A percentile compares a stretch with the other conserved stretches of the same genome.
Evolutionary conservation across 129 eudicot genomes (phyloP).

Genomic region (Artemisia tridentata): DNA sequence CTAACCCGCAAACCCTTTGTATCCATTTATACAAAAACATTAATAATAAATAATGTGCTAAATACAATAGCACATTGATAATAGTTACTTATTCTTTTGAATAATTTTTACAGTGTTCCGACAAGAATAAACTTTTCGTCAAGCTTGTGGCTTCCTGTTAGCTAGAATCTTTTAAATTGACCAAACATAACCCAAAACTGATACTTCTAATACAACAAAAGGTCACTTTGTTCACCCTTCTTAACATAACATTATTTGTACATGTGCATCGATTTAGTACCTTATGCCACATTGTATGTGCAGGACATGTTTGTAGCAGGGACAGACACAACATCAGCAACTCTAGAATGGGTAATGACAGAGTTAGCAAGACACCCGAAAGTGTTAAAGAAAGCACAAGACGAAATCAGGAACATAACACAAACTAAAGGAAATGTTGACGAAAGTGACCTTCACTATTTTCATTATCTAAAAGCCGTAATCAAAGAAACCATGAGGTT

Average conservation of each 20-base stretch:
- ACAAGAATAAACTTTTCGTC: no score
- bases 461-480: conserved; percentile 42
- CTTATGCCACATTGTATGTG: not conserved
- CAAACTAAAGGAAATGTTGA: conserved; percentile 24
- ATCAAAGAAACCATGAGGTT: conserved; percentile 55
- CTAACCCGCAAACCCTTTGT: no score
- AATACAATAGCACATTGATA: no score
- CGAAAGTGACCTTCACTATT: conserved; percentile 41
- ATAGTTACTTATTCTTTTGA: no score
- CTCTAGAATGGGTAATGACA: conserved; percentile 56
- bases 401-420: conserved; percentile 35
- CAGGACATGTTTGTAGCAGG: conserved; percentile 71
- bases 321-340: conserved; percentile 50
- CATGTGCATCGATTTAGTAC: conserved; percentile 14
- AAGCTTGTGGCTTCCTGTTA: no score
- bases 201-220: no score
- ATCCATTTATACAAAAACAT: no score
- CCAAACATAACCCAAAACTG: no score
- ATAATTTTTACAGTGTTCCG: no score
- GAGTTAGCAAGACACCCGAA: conserved; percentile 43
- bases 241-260: not conserved
- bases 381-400: conserved; percentile 44
- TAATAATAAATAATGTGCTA: no score
- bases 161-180: no score
- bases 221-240: not conserved